phyloP scores from a whole-genome alignment of 106 monocot species.

The Dendrobium huoshanense region DNA sequence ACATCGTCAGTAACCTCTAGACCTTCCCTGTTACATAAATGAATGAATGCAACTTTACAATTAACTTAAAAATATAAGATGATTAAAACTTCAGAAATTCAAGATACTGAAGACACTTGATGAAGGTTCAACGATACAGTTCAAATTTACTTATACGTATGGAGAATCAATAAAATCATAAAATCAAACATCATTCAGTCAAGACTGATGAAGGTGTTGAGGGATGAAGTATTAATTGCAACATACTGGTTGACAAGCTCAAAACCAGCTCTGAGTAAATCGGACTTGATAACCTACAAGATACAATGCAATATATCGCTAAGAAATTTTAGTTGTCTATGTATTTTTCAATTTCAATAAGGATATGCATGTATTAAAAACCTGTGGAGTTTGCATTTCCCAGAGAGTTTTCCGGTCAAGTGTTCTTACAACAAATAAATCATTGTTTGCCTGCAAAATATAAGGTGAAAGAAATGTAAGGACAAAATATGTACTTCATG shows the following conservation, averaged over 20 bases:
- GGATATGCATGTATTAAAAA: conserved; percentile 3
- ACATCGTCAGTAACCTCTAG: conserved; percentile 99
- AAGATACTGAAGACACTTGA: no score
- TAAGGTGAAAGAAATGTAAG: neutral
- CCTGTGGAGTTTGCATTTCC: conserved; percentile 99
- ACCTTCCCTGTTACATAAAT: conserved; percentile 41
- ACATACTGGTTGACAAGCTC: conserved; percentile 80
- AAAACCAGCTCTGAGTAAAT: conserved; percentile 80
- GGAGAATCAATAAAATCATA: neutral
- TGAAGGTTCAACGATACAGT: no score
- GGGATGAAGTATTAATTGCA: neutral
- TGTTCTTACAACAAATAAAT: conserved; percentile 86
- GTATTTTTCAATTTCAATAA: neutral
- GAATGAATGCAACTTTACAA: neutral
- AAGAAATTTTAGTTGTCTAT: neutral
- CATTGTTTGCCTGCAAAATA: conserved; percentile 58
- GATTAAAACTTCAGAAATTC: no score
- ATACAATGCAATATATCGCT: conserved; percentile 1
- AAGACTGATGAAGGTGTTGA: neutral
- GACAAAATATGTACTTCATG: neutral
- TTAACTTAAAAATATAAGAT: neutral
- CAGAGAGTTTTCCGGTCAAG: conserved; percentile 92
- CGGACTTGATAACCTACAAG: conserved; percentile 83
- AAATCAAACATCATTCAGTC: neutral
- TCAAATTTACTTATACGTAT: no score